Evolutionary conservation across 2,329 filamentous ascomycete species (phyloP).

Genomic region (Colletotrichum abscissum): DNA sequence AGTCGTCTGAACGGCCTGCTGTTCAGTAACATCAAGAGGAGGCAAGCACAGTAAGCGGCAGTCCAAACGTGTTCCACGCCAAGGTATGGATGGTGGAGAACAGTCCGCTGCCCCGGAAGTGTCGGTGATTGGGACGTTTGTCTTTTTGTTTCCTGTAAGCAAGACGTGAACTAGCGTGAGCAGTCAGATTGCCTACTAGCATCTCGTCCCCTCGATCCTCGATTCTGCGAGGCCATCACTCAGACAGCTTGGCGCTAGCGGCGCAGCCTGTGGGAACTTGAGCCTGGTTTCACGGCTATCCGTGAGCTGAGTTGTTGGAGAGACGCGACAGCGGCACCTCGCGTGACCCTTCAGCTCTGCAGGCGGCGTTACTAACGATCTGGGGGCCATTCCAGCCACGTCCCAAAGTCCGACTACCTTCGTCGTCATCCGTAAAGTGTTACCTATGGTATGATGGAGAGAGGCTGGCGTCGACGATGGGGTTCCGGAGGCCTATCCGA

Average conservation of each 20-base stretch:
- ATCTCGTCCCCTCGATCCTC: background rate
- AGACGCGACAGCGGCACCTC: slow-evolving; percentile 1
- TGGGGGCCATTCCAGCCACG: background rate
- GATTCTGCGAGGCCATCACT: background rate
- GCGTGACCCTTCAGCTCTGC: slow-evolving; percentile 3
- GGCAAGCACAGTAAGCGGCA: background rate
- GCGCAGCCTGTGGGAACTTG: background rate
- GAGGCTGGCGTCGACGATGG: slow-evolving; percentile 16
- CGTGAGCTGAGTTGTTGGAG: slow-evolving; percentile 6
- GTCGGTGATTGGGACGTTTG: slow-evolving; percentile 13
- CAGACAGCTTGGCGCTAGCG: slow-evolving; percentile 10
- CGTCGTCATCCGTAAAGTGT: background rate
- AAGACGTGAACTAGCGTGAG: background rate
- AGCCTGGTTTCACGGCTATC: slow-evolving; percentile 3
- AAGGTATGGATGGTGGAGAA: background rate
- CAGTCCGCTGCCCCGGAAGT: slow-evolving; percentile 19
- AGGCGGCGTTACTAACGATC: background rate
- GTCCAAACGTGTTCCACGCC: background rate
- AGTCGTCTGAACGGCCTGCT: background rate
- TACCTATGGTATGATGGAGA: background rate
- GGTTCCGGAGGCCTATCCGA: slow-evolving; percentile 15
- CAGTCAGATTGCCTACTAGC: slow-evolving; percentile 7
- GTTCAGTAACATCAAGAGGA: background rate
- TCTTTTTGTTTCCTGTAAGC: slow-evolving; percentile 7
- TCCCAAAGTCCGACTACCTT: background rate